Conservation (phyloP, 2,329 filamentous ascomycete species). For the Ophiocordyceps sinensis region DNA sequence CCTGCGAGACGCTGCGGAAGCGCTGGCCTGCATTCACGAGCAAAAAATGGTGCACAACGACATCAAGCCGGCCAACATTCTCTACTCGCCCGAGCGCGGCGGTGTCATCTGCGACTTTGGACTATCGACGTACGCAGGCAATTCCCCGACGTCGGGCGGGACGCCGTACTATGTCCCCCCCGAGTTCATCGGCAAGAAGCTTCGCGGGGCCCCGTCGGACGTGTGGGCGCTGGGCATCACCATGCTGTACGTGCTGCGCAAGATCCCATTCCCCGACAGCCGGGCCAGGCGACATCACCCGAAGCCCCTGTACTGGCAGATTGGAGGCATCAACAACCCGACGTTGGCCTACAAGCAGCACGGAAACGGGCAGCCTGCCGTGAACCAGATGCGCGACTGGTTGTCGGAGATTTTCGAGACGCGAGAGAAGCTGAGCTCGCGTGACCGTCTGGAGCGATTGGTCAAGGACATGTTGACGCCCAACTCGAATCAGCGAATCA, state of each 20-base stretch:
- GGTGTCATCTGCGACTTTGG: constrained; percentile 48
- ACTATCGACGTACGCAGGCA: constrained; percentile 32
- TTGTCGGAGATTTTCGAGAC: constrained; percentile 36
- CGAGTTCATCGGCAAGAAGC: constrained; percentile 41
- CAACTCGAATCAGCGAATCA: constrained; percentile 35
- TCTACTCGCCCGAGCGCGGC: constrained; percentile 43
- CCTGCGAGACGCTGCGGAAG: constrained; percentile 36
- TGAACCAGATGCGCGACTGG: constrained; percentile 41
- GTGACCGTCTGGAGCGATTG: constrained; percentile 35
- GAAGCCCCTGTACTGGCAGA: constrained; percentile 41
- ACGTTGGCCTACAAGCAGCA: constrained; percentile 15
- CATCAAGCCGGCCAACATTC: constrained; percentile 47
- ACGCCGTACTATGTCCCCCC: constrained; percentile 49
- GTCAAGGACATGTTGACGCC: constrained; percentile 39
- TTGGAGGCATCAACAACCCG: constrained; percentile 37
- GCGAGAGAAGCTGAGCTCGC: constrained; percentile 27
- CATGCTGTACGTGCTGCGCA: constrained; percentile 43
- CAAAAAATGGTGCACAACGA: constrained; percentile 44
- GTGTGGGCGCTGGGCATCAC: constrained; percentile 47
- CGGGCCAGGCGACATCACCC: constrained; percentile 32
- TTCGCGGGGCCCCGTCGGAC: constrained; percentile 39
- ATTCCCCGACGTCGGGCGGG: constrained; percentile 34
- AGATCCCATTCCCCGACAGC: constrained; percentile 39
- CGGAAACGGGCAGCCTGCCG: constrained; percentile 25
- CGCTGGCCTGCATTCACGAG: constrained; percentile 40